Percentiles rank a stretch among this genome's conserved stretches.
Evolutionary conservation across 805 yeast genomes (phyloP).

Genomic region (Candida pseudoglaebosa): DNA sequence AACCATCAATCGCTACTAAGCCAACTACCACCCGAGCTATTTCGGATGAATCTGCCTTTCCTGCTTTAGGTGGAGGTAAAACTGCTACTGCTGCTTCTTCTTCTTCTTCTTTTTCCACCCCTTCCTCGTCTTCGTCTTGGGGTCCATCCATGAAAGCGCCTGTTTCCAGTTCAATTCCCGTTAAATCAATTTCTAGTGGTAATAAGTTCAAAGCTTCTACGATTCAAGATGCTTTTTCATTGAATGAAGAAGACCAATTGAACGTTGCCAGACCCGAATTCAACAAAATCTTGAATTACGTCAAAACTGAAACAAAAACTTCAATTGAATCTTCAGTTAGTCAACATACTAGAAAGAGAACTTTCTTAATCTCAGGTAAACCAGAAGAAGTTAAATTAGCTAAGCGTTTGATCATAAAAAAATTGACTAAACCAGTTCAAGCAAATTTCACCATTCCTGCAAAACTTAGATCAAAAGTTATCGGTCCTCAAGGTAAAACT

Average conservation of each 20-base stretch:
- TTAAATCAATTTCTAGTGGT: conserved; percentile 10
- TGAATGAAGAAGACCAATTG: conserved; percentile 66
- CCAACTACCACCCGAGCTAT: conserved; percentile 38
- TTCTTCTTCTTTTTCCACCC: no score
- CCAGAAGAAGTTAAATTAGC: conserved; percentile 64
- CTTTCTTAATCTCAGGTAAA: conserved; percentile 77
- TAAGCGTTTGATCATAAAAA: conserved; percentile 69
- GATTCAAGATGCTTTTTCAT: conserved; percentile 75
- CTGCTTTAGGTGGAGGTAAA: conserved; percentile 54
- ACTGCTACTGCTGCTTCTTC: conserved; percentile 7
- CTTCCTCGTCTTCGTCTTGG: conserved; percentile 33
- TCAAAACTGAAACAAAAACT: conserved; percentile 59
- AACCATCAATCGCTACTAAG: conserved; percentile 6
- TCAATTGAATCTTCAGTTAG: conserved; percentile 82
- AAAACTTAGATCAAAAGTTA: conserved; percentile 68
- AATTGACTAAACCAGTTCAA: conserved; percentile 69
- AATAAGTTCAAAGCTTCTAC: conserved; percentile 47
- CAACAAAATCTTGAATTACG: conserved; percentile 57
- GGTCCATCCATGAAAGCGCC: conserved; percentile 30
- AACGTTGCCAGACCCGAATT: conserved; percentile 62
- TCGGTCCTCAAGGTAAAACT: conserved; percentile 82
- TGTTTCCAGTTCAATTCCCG: conserved; percentile 15
- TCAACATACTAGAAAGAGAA: conserved; percentile 68
- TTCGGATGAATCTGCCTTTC: conserved; percentile 56
- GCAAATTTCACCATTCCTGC: conserved; percentile 68